Evolutionary conservation across 352 stramenopile genomes (phyloP), one percentile per base, ranked within the genome.

Genomic region (Globisporangium mamillatum): DNA sequence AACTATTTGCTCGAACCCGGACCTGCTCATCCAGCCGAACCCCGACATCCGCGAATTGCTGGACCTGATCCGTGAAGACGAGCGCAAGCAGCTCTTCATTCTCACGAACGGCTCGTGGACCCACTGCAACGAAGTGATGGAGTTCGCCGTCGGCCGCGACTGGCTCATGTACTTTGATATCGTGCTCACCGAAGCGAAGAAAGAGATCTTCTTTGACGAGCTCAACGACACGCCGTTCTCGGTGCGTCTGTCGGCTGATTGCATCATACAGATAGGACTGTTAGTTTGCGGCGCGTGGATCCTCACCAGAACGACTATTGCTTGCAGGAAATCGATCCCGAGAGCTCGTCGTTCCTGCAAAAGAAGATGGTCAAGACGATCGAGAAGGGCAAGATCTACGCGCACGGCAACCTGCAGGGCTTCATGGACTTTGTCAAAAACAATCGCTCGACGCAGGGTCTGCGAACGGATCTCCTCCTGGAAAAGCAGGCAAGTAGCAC

Each of bases 191-290:
- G 76, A 88, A 22, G 74, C 75, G 38, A 80, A 82, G 53, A 84
- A 84, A 54, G 77, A 84, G 22, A 73, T 82, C 10, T 88, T 88
- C 66, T 88, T 85, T 54, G 76, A 85, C 68, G 68, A 82, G 54
- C 74, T 81, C 65, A 82, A 88, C 64, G 73, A 81, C 32, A 76
- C 66, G 1, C 64, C 74, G 20, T 88, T 88, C 70, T 75, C 69
- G 4, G 79, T 86, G 48, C 4, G n/a, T 24, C 46, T 24, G 16
- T 20, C 24, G 46, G 12, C 5, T 24, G n/a, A 24, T 24, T 24
- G 46, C 7, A 54, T 10, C n/a, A 24, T 24, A 54, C 46, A 24
- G n/a, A 24, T 54, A 54, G 46, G 10, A 38, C 7, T 54, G 14
- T 14, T 20, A 54, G 46, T 54, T 54, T 8, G 46, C 46, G 46